A percentile compares a stretch with the other conserved stretches of the same genome.
phyloP scores from a whole-genome alignment of 495 filamentous ascomycete species.

The Venustampulla echinocandica region DNA sequence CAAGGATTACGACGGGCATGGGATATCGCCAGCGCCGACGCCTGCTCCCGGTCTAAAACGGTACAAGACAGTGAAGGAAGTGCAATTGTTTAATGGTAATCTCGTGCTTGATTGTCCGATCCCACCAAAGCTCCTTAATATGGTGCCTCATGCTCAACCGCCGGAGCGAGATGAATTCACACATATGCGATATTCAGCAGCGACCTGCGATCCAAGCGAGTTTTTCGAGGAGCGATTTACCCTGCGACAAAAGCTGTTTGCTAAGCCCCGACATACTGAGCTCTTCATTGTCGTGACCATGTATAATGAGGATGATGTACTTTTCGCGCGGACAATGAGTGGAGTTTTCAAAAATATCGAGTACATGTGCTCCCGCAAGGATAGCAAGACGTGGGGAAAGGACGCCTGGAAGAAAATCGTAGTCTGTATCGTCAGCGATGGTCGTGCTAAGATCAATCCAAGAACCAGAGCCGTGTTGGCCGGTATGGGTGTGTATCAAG shows the following conservation, averaged over 20 bases:
- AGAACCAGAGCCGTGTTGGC: conserved; percentile 84
- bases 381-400: conserved; percentile 95
- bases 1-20: conserved; percentile 24
- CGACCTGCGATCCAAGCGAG: conserved; percentile 86
- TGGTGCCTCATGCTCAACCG: conserved; percentile 70
- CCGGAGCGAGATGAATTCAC: conserved; percentile 94
- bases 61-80: conserved; percentile 98
- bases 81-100: conserved; percentile 93
- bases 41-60: conserved; percentile 64
- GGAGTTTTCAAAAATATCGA: conserved; percentile 98
- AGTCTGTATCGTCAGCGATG: conserved; percentile 95
- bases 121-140: conserved; percentile 76
- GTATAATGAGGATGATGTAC: conserved; percentile 98
- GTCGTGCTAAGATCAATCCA: conserved; percentile 95
- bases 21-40: conserved; percentile 40
- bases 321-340: conserved; percentile 93
- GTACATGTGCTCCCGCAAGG: conserved; percentile 84
- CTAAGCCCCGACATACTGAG: conserved; percentile 88
- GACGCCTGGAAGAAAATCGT: conserved; percentile 99
- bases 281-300: conserved; percentile 97
- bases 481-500: conserved; percentile 92
- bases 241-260: conserved; percentile 86
- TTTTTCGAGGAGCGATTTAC: conserved; percentile 89
- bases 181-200: conserved; percentile 96
- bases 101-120: conserved; percentile 96